These are phyloP conservation scores for Pleurotus eryngii DNA, from an alignment of 768 basidiomycete genomes.

Conservation along the genomic window DNA sequence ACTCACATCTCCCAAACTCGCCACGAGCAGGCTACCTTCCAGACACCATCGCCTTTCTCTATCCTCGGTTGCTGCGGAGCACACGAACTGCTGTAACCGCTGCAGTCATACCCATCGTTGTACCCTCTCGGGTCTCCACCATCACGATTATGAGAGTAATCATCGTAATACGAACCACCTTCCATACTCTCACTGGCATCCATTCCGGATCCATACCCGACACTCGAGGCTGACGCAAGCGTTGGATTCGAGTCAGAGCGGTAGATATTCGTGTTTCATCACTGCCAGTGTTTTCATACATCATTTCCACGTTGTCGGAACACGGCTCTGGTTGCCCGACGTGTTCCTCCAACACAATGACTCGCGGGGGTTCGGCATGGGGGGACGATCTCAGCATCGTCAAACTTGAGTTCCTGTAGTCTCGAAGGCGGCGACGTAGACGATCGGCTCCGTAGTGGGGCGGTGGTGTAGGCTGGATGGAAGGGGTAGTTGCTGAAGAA, in stretches of 20 bases:
- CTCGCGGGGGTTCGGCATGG: neutral
- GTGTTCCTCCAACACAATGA: constrained; percentile 3
- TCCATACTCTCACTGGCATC: too few relatives aligned
- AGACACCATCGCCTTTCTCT: constrained; percentile 4
- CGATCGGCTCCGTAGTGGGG: neutral
- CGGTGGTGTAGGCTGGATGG: neutral
- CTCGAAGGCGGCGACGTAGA: neutral
- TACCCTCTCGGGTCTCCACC: neutral
- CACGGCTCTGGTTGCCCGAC: neutral
- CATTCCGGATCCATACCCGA: too few relatives aligned
- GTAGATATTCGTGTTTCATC: too few relatives aligned
- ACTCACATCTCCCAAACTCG: constrained; percentile 4
- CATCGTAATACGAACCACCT: too few relatives aligned
- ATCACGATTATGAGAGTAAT: neutral
- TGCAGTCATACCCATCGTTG: neutral
- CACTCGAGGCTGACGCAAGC: too few relatives aligned
- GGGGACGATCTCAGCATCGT: neutral
- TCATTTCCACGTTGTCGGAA: too few relatives aligned
- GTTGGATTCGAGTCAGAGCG: too few relatives aligned
- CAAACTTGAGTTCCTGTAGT: neutral
- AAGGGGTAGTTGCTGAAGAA: neutral
- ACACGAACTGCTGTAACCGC: neutral
- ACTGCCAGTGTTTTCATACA: too few relatives aligned
- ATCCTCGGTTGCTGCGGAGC: neutral
- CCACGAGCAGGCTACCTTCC: constrained; percentile 6